Evolutionary conservation across 1,139 yeast genomes (phyloP).

Genomic region (Yamadazyma taylorii): DNA sequence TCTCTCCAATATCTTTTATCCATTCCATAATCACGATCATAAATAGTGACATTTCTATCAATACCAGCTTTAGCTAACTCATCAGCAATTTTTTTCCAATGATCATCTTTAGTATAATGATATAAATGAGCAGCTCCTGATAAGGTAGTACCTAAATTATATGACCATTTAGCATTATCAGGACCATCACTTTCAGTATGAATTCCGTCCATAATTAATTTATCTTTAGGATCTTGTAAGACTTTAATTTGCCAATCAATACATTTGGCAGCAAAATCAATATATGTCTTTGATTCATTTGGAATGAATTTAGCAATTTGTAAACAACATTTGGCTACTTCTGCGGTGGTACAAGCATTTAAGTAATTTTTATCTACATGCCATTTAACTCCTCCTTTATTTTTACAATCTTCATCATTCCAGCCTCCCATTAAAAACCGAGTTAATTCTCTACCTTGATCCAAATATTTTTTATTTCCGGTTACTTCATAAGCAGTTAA

Average conservation of each 20-base stretch:
- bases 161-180: conserved; percentile 63
- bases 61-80: conserved; percentile 62
- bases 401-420: conserved; percentile 44
- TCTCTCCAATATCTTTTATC: conserved; percentile 66
- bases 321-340: conserved; percentile 66
- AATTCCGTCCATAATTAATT: conserved; percentile 63
- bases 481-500: conserved; percentile 72
- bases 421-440: conserved; percentile 69
- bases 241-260: conserved; percentile 54
- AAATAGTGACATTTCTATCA: conserved; percentile 54
- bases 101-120: conserved; percentile 50
- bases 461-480: conserved; percentile 51
- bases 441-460: conserved; percentile 58
- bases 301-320: conserved; percentile 58
- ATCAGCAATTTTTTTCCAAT: conserved; percentile 58
- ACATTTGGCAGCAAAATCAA: conserved; percentile 55
- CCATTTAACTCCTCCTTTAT: conserved; percentile 68
- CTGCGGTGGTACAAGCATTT: conserved; percentile 70
- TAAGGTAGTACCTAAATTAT: conserved; percentile 66
- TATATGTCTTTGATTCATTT: conserved; percentile 40
- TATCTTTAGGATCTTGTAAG: conserved; percentile 55
- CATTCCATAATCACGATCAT: conserved; percentile 63
- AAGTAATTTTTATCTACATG: conserved; percentile 60
- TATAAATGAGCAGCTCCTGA: conserved; percentile 56
- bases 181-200: conserved; percentile 47